Percentiles rank a stretch among this genome's conserved stretches.
These are phyloP conservation scores for Boletus insuetus DNA, from an alignment of 768 basidiomycete species.

Conservation along the genomic window DNA sequence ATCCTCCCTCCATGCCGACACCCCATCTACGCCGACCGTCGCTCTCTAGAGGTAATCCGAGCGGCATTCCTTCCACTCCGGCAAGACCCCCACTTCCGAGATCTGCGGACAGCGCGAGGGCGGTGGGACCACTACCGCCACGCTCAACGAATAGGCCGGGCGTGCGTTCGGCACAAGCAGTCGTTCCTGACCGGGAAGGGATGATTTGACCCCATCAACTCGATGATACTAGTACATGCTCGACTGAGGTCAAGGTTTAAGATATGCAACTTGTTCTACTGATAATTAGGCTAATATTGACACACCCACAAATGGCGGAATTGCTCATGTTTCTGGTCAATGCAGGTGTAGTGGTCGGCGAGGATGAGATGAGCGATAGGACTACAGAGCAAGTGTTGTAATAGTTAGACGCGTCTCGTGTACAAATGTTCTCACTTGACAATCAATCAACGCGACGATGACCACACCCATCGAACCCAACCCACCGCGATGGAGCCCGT, in stretches of 20 bases:
- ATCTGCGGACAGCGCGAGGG: constrained; percentile 27
- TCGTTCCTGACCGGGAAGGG: constrained; percentile 55
- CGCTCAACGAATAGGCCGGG: constrained; percentile 66
- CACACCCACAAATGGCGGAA: no score
- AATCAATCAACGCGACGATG: constrained; percentile 1
- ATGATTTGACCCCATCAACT: constrained; percentile 50
- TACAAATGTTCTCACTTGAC: no score
- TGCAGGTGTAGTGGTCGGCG: no score
- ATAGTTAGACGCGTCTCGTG: no score
- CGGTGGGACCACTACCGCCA: constrained; percentile 58
- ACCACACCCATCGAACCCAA: constrained; percentile 54
- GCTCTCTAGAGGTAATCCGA: constrained; percentile 28
- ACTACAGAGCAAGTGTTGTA: no score
- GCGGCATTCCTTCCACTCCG: constrained; percentile 17
- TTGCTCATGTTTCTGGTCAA: no score
- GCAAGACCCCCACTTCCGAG: constrained; percentile 26
- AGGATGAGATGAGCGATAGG: no score
- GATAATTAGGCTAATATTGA: no score
- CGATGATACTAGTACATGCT: no score
- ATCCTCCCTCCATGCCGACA: constrained; percentile 27
- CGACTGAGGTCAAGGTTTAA: no score
- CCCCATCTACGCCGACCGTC: constrained; percentile 27
- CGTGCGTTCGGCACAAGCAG: constrained; percentile 47
- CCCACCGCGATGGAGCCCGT: constrained; percentile 66
- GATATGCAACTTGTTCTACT: no score